These are phyloP conservation scores for Aspergillus brunneoviolaceus DNA, from an alignment of 2,329 filamentous ascomycete species.

Conservation along the genomic window DNA sequence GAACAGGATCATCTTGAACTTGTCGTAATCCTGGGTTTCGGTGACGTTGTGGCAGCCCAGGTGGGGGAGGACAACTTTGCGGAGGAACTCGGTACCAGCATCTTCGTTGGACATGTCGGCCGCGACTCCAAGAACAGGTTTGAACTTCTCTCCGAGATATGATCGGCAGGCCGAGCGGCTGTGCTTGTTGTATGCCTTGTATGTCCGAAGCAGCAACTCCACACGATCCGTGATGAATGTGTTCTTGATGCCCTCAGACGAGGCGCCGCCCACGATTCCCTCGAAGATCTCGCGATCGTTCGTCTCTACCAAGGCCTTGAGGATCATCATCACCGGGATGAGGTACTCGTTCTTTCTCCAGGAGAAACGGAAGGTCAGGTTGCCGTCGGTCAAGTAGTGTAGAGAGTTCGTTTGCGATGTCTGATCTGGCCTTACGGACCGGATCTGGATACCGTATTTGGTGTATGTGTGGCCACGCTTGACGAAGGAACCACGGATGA, in stretches of 20 bases:
- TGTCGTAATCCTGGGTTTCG: conserved; percentile 80
- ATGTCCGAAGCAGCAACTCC: conserved; percentile 86
- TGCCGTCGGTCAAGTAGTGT: conserved; percentile 93
- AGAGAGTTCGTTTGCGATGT: conserved; percentile 96
- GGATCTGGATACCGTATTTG: conserved; percentile 83
- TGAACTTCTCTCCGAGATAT: conserved; percentile 88
- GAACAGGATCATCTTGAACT: conserved; percentile 90
- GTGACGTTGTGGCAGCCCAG: conserved; percentile 83
- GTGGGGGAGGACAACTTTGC: conserved; percentile 87
- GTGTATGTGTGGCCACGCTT: conserved; percentile 87
- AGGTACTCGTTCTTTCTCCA: conserved; percentile 97
- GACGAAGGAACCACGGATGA: conserved; percentile 83
- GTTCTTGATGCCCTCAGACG: conserved; percentile 75
- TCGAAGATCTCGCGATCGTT: conserved; percentile 97
- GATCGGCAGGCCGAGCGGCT: conserved; percentile 77
- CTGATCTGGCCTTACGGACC: conserved; percentile 93
- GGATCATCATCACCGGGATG: conserved; percentile 92
- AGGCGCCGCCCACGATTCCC: conserved; percentile 75
- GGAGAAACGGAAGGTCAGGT: conserved; percentile 94
- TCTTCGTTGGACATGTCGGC: conserved; percentile 84
- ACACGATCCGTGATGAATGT: conserved; percentile 95
- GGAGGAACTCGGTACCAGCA: conserved; percentile 85
- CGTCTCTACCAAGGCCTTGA: conserved; percentile 92
- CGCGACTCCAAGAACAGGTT: conserved; percentile 79
- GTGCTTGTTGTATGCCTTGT: conserved; percentile 86